Base-by-base conservation (phyloP, 2,329 filamentous ascomycete genomes). In the Xylaria sp. region DNA sequence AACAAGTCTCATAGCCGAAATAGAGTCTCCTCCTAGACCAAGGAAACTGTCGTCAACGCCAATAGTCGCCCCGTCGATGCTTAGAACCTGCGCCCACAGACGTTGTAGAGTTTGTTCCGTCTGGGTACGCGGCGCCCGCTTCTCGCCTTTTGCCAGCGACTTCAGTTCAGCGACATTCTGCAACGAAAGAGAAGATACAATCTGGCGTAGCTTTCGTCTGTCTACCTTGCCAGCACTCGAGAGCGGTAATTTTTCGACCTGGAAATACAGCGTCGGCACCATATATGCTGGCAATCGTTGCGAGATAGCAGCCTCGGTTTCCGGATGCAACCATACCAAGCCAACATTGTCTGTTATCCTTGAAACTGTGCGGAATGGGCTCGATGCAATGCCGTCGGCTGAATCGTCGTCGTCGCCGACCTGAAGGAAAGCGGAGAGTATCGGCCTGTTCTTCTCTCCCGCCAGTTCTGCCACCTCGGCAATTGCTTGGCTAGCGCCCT, bases 1-100 rank as follows among this genome's bases (percentile, higher is more conserved):
- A 1, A 56, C 61, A 39, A 64, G 50, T 12, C 34, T 44, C 61
- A 64, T 64, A 23, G 51, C 50, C 18, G 61, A 31, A 25, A 64
- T 64, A 20, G 61, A 64, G 28, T 64, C 61, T 15, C 61, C 61
- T 28, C 61, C 61, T 1, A 64, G 34, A n/a, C 50, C 8, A 34
- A 64, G 52, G 28, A 64, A 64, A 51, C 18, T 64, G 37, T 64
- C 61, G 15, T 55, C 25, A 23, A 57, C 20, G 28, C 37, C 25
- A 10, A 64, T 64, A 44, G 31, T 50, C 10, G 7, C 44, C 13
- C 9, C 28, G 37, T 25, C 20, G 3, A 64, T 55, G 44, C 39
- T 28, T 5, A 64, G 18, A 23, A 57, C 31, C 15, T 64, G 37
- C 23, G 61, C 50, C 61, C 61, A 64, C 18, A 64, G 20, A 37